Evolutionary conservation across 139 green algal genomes (phyloP).

Genomic region (Protoeuglena noctilucae): DNA sequence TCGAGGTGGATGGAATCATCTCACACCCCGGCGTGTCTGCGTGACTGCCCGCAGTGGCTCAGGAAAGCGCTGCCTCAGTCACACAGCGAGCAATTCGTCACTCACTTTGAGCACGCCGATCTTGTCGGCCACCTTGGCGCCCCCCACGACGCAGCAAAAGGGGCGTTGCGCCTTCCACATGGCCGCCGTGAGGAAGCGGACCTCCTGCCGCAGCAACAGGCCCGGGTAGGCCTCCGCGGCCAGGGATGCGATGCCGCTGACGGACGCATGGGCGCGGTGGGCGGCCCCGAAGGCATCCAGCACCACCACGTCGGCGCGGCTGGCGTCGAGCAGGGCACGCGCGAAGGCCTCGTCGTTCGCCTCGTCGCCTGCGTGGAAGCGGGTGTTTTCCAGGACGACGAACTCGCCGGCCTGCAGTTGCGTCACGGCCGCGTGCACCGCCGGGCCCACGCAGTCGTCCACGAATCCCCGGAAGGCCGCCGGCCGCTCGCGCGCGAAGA

Average conservation of each 20-base stretch:
- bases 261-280: conserved; percentile 31
- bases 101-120: conserved; percentile 27
- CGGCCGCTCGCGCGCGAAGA: conserved; percentile 8
- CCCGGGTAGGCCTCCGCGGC: conserved; percentile 17
- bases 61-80: conserved; percentile 4
- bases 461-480: conserved; percentile 17
- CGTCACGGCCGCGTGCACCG: conserved; percentile 5
- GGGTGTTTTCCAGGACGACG: conserved; percentile 35
- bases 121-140: conserved; percentile 42
- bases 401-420: conserved; percentile 19
- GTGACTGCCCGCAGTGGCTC: not conserved
- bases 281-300: conserved; percentile 35
- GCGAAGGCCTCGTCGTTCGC: conserved; percentile 20
- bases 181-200: not conserved
- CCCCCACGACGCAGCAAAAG: conserved; percentile 29
- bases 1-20: not conserved
- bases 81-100: conserved; percentile 19
- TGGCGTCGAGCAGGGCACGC: conserved; percentile 16
- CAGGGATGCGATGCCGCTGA: conserved; percentile 14
- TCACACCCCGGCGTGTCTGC: not conserved
- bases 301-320: conserved; percentile 33
- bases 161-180: conserved; percentile 5
- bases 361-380: conserved; percentile 29
- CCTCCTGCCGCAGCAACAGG: conserved; percentile 19
- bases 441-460: conserved; percentile 16